Evolutionary conservation across 495 filamentous ascomycete species (phyloP), one percentile per base, ranked within the genome.

Genomic region (Aspergillus ostianus): DNA sequence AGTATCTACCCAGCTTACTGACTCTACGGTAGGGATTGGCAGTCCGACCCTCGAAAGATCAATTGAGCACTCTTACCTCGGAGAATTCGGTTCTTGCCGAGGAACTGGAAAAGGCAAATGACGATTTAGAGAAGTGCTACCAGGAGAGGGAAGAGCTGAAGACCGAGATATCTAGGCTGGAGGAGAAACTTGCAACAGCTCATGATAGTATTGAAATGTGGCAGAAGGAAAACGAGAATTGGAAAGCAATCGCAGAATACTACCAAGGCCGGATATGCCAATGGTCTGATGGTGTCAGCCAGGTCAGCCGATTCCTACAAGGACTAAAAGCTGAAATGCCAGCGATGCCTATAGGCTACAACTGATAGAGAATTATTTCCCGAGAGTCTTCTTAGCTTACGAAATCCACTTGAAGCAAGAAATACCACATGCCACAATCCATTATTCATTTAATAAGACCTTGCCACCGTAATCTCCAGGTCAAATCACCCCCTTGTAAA

Each of bases 161-260:
- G 36, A 41, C 36, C 15, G 36, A 41, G 36, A 15, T 41, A 15
- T 41, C 13, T 41, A 41, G 36, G 36, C 36, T 41, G 36, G 36
- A 41, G 13, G 36, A 41, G 36, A 15, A 46, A 2, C 36, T 41
- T 2, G 2, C 15, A 41, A 41, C 13, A 41, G 36, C 36, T 41
- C 2, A 41, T 41, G 36, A 0, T 13, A 41, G 36, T 17, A 41
- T 41, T 41, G 12, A 41, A 4, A 46, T 23, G 32, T 30, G 21
- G 17, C 32, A 13, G 53, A 36, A 53, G 41, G 18, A 32, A 18
- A 32, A 53, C 19, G 26, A 32, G 26, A 53, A 29, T 53, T 36
- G 51, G 36, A 36, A 8, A 15, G 51, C 27, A 36, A 32, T 36
- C 19, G 51, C 10, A 53, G n/a, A 53, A 53, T 53, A 53, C 13